Base-by-base conservation (phyloP, 2,329 filamentous ascomycete species). In the Aaosphaeria arxii region DNA sequence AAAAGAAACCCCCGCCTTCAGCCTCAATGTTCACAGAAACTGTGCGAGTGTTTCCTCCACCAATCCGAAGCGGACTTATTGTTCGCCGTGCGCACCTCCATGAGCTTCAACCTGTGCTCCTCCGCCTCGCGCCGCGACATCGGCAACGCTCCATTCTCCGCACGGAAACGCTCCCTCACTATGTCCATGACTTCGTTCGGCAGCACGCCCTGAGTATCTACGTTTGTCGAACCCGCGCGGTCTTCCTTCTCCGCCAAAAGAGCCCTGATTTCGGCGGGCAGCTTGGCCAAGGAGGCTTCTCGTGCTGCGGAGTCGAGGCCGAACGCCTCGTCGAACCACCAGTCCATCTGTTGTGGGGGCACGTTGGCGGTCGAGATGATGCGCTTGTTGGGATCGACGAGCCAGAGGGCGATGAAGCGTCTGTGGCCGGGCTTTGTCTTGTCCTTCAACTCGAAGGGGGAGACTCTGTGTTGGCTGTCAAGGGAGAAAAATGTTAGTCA, bases 331-430 rank as follows among this genome's bases (percentile, higher is more conserved):
- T 58, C 54, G 7, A 36, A 46, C 62, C 67, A 74, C 78, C 78
- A 82, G 3, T 74, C 65, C 28, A 70, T 58, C 49, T 73, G 74
- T 56, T 82, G 78, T 2, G 77, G 77, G 1, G 78, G 77, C 0
- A 81, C 71, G 48, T 81, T 78, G 0, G 72, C 71, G 0, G 76
- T 79, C 3, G 70, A 82, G 7, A 80, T 70, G 43, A 85, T 72
- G 5, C 74, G 73, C 5, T 67, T 56, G 30, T 75, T 58, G 0
- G 82, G 82, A 53, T 86, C 82, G 2, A 86, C 76, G 2, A 86
- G 72, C 59, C 78, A 85, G 36, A 86, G 69, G 0, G 77, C 78
- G 0, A 85, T 65, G 46, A 85, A 77, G 53, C 79, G 77, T 11
- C 78, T 70, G 56, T 84, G 77, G 2, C 82, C 82, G 0, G 78